Conservation (phyloP, 306 rosid genomes). For the Vicia sativa region DNA sequence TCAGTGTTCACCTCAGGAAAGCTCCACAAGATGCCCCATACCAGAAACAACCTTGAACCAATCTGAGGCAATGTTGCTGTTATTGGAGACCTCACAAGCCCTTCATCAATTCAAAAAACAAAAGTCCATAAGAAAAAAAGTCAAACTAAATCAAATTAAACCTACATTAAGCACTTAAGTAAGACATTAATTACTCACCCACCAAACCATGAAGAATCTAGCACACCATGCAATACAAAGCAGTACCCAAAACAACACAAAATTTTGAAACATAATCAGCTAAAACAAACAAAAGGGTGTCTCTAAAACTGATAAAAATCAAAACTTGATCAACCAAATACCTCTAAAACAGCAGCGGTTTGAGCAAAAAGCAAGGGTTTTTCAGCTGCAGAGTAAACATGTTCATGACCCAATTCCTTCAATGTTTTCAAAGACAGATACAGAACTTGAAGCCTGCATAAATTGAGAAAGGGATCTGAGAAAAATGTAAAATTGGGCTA, state of each 20-base stretch:
- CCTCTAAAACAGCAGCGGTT: constrained; percentile 84
- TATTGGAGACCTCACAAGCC: constrained; percentile 82
- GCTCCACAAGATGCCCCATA: constrained; percentile 91
- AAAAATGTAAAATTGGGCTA: not conserved
- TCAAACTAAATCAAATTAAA: not conserved
- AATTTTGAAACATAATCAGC: not conserved
- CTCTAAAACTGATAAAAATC: constrained; percentile 22
- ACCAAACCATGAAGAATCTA: constrained; percentile 88
- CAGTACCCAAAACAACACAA: constrained; percentile 1
- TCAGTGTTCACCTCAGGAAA: constrained; percentile 53
- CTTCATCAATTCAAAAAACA: constrained; percentile 42
- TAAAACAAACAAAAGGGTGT: constrained; percentile 39
- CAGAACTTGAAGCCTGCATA: constrained; percentile 69
- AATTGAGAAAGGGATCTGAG: constrained; percentile 18
- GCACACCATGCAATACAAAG: constrained; percentile 34
- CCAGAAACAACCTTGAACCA: constrained; percentile 67
- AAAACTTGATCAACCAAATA: constrained; percentile 15
- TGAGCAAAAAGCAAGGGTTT: constrained; percentile 73
- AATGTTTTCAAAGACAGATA: constrained; percentile 58
- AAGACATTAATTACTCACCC: constrained; percentile 59
- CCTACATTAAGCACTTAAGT: constrained; percentile 13
- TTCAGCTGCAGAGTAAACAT: constrained; percentile 76
- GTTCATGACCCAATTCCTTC: constrained; percentile 62
- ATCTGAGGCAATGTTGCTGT: constrained; percentile 88
- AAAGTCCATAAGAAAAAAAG: constrained; percentile 14